Evolutionary conservation across 192 early-diverging fungal species (phyloP), one percentile per base, ranked within the genome.

Genomic region (Linderina pennispora): DNA sequence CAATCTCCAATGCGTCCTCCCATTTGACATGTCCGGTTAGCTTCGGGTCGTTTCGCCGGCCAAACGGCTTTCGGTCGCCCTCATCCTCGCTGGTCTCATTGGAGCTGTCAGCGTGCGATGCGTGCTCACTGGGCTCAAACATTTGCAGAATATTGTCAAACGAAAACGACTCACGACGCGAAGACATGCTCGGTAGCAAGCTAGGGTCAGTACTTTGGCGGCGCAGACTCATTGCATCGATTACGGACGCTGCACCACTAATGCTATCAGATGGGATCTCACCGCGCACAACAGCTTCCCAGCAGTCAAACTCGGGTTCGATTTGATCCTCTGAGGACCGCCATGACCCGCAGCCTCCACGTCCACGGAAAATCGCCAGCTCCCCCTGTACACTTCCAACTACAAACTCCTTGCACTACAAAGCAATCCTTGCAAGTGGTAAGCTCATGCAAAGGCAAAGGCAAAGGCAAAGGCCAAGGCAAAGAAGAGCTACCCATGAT

Each of bases 401-500:
- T 15, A 74, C 62, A 58, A 74, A 74, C 52, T 74, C 70, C 8
- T 74, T 74, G 44, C 68, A 72, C 68, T 72, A 72, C 40, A 48
- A 8, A 11, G 28, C 11, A 31, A 11, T 8, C n/a, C n/a, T n/a
- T n/a, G n/a, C n/a, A n/a, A n/a, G n/a, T n/a, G n/a, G n/a, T n/a
- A n/a, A n/a, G n/a, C n/a, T n/a, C n/a, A n/a, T n/a, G n/a, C n/a
- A n/a, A n/a, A n/a, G n/a, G n/a, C n/a, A n/a, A 21, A 18, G 9
- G 20, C 24, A 45, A 32, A 44, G n/a, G n/a, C n/a, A n/a, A n/a
- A n/a, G n/a, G n/a, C n/a, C n/a, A n/a, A n/a, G n/a, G n/a, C n/a
- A n/a, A n/a, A n/a, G n/a, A n/a, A n/a, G n/a, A n/a, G n/a, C n/a
- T n/a, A n/a, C n/a, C n/a, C n/a, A n/a, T n/a, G n/a, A n/a, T n/a